Evolutionary conservation across 176 grass and related monocot genomes (phyloP).

Genomic region (Pharus latifolius): DNA sequence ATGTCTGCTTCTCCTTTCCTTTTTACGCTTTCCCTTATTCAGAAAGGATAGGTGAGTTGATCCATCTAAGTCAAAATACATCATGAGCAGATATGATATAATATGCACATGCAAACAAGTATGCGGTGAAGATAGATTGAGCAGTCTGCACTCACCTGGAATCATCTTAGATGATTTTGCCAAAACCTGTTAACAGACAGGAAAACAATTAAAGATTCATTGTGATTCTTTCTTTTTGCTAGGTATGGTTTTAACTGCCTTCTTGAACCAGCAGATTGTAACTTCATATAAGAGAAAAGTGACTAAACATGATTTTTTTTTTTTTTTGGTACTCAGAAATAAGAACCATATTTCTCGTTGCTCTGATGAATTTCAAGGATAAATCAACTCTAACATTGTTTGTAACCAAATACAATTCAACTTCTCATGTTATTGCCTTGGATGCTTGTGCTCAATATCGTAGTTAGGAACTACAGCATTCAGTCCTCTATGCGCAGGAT

Average conservation of each 20-base stretch:
- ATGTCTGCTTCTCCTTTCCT: background rate
- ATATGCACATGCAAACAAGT: background rate
- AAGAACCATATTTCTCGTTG: background rate
- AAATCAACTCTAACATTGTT: background rate
- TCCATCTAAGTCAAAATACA: background rate
- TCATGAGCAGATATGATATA: background rate
- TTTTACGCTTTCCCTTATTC: background rate
- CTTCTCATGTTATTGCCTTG: background rate
- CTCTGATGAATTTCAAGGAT: background rate
- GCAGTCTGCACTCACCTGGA: constrained; percentile 54
- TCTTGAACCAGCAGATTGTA: background rate
- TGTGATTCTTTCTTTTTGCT: background rate
- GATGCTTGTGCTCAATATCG: background rate
- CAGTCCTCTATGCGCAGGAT: background rate
- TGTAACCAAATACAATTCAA: background rate
- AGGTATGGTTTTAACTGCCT: background rate
- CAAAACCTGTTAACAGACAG: constrained; percentile 54
- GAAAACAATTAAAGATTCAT: background rate
- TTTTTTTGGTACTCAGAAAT: background rate
- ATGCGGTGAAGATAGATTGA: background rate
- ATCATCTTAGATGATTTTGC: constrained; percentile 99
- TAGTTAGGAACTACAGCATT: background rate
- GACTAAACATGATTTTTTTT: too few species aligned
- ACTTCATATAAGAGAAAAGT: background rate
- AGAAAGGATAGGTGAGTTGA: background rate